Conservation (phyloP, 2,329 filamentous ascomycete genomes). For the Penicillium sp. region DNA sequence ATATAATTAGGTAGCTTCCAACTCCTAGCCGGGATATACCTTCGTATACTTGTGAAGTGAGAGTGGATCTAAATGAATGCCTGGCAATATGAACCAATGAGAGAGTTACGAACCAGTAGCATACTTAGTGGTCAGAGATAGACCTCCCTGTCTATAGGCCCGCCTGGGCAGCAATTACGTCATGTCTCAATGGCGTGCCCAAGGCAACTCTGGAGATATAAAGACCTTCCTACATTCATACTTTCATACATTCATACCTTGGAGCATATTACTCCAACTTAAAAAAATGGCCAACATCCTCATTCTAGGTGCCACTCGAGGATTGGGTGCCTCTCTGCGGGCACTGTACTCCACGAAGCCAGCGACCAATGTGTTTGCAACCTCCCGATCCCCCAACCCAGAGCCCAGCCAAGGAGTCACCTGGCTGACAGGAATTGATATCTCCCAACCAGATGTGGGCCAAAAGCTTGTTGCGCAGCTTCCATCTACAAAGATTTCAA, state of each 20-base stretch:
- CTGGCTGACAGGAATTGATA: constrained; percentile 62
- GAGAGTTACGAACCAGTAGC: too few species aligned
- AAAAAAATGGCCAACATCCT: constrained; percentile 48
- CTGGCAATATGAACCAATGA: too few species aligned
- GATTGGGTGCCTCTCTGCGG: constrained; percentile 63
- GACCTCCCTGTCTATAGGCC: background rate
- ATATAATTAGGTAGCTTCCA: too few species aligned
- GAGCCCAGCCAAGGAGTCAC: constrained; percentile 44
- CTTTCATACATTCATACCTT: background rate
- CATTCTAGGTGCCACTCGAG: constrained; percentile 67
- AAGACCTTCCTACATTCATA: background rate
- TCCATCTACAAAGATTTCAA: constrained; percentile 49
- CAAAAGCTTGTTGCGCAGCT: constrained; percentile 51
- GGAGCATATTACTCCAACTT: background rate
- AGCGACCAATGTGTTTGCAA: constrained; percentile 58
- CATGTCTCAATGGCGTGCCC: constrained; percentile 5
- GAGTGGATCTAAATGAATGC: too few species aligned
- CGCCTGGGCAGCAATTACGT: background rate
- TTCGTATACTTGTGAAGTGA: too few species aligned
- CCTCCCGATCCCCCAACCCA: constrained; percentile 54
- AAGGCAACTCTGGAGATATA: background rate
- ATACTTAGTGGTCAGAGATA: background rate
- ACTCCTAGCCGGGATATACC: too few species aligned
- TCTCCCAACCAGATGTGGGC: constrained; percentile 52
- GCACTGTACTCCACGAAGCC: constrained; percentile 56